These are phyloP conservation scores for Setaria viridis DNA, from an alignment of 202 grass and related monocot genomes.

Conservation along the genomic window DNA sequence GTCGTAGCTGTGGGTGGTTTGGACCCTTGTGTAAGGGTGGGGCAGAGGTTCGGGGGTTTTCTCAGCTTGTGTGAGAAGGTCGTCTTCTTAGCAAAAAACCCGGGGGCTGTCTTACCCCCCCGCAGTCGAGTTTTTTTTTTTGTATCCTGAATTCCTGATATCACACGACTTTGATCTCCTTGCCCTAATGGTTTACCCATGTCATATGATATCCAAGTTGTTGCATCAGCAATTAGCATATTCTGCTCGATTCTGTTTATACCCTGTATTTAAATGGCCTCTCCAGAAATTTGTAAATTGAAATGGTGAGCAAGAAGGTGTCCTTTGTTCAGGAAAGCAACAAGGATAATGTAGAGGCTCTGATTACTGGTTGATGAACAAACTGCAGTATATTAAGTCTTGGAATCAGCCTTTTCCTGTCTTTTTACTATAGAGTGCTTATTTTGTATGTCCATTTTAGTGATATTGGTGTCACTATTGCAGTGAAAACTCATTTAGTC, in stretches of 20 bases:
- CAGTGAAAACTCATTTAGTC: not conserved
- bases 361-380: not conserved
- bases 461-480: not conserved
- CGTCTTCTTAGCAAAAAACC: too few relatives aligned
- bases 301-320: not conserved
- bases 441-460: not conserved
- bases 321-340: not conserved
- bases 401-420: not conserved
- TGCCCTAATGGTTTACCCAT: too few relatives aligned
- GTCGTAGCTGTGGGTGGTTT: too few relatives aligned
- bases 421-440: not conserved
- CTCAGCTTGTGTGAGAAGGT: too few relatives aligned
- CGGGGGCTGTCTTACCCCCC: too few relatives aligned
- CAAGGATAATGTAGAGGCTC: not conserved
- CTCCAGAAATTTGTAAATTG: not conserved
- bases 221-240: not conserved
- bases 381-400: not conserved
- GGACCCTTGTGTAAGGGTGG: too few relatives aligned
- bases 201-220: not conserved
- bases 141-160: too few relatives aligned
- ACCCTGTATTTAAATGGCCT: not conserved
- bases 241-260: not conserved
- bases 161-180: too few relatives aligned
- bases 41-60: too few relatives aligned
- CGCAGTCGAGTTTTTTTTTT: too few relatives aligned